Conservation (phyloP, 352 stramenopile genomes). For the Globisporangium irregulare region DNA sequence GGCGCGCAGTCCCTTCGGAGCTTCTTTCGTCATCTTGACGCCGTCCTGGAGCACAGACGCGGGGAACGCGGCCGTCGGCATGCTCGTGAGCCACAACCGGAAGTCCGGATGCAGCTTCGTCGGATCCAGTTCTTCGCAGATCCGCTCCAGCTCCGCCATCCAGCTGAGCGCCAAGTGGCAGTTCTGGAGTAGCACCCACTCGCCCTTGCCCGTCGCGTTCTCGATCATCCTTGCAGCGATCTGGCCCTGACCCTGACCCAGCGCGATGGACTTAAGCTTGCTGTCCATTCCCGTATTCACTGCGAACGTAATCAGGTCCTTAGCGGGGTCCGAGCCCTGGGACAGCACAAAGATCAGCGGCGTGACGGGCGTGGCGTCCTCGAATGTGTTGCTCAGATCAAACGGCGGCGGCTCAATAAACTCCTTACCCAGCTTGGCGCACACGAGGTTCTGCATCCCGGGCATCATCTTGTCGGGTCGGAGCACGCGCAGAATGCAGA, state of each 20-base stretch:
- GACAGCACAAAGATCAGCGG: conserved; percentile 94
- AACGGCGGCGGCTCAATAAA: conserved; percentile 93
- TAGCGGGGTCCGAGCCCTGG: conserved; percentile 92
- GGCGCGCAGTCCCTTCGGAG: conserved; percentile 90
- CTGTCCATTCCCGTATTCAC: conserved; percentile 79
- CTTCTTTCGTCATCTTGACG: conserved; percentile 97
- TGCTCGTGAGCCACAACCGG: conserved; percentile 93
- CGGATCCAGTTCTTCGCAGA: conserved; percentile 89
- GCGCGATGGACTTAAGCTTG: conserved; percentile 92
- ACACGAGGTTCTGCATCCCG: conserved; percentile 90
- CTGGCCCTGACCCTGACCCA: conserved; percentile 92
- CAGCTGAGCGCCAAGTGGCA: conserved; percentile 94
- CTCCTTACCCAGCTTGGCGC: conserved; percentile 70
- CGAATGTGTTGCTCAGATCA: conserved; percentile 89
- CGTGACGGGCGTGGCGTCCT: conserved; percentile 85
- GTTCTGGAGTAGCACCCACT: conserved; percentile 96
- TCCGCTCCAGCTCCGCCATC: conserved; percentile 93
- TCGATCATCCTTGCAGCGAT: conserved; percentile 91
- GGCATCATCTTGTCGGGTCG: conserved; percentile 84
- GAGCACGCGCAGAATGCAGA: conserved; percentile 77
- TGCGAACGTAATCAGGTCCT: conserved; percentile 91
- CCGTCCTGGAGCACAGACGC: conserved; percentile 93
- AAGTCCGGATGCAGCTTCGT: conserved; percentile 91
- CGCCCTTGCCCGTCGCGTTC: conserved; percentile 78
- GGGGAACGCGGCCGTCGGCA: conserved; percentile 78